Conservation (phyloP, 495 filamentous ascomycete genomes). For the Aspergillus nanangensis region DNA sequence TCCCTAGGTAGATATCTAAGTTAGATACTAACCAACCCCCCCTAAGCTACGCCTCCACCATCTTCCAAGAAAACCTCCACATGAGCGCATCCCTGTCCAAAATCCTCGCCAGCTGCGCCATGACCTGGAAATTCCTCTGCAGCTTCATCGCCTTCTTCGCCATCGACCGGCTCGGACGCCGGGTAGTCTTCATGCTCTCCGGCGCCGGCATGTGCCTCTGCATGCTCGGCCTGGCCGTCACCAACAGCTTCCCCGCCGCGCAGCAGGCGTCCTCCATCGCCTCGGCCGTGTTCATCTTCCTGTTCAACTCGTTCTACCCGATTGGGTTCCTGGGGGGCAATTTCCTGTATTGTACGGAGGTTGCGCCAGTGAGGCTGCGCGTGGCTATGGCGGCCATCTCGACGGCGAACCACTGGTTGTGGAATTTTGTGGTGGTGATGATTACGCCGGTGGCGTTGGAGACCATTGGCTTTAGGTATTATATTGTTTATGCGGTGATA, state of each 20-base stretch:
- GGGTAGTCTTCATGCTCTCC: slow-evolving; percentile 48
- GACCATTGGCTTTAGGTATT: slow-evolving; percentile 30
- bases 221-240: slow-evolving; percentile 45
- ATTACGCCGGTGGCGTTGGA: slow-evolving; percentile 46
- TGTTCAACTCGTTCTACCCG: slow-evolving; percentile 59
- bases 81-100: slow-evolving; percentile 19
- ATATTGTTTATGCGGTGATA: slow-evolving; percentile 36
- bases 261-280: slow-evolving; percentile 32
- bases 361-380: slow-evolving; percentile 49
- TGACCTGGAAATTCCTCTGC: slow-evolving; percentile 50
- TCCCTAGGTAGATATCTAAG: too few relatives aligned
- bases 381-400: slow-evolving; percentile 45
- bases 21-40: too few relatives aligned
- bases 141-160: slow-evolving; percentile 46
- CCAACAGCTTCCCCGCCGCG: slow-evolving; percentile 27
- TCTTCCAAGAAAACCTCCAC: slow-evolving; percentile 30
- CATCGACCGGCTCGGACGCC: slow-evolving; percentile 51
- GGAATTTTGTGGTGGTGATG: slow-evolving; percentile 58
- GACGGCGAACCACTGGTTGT: slow-evolving; percentile 41
- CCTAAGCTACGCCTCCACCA: slow-evolving; percentile 28
- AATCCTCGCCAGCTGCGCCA: slow-evolving; percentile 29
- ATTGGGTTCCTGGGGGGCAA: slow-evolving; percentile 55
- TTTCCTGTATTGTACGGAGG: slow-evolving; percentile 55
- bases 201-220: slow-evolving; percentile 45
- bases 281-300: slow-evolving; percentile 51